phyloP scores from a whole-genome alignment of 371 early-diverging fungal species.

The Cokeromyces recurvatus region DNA sequence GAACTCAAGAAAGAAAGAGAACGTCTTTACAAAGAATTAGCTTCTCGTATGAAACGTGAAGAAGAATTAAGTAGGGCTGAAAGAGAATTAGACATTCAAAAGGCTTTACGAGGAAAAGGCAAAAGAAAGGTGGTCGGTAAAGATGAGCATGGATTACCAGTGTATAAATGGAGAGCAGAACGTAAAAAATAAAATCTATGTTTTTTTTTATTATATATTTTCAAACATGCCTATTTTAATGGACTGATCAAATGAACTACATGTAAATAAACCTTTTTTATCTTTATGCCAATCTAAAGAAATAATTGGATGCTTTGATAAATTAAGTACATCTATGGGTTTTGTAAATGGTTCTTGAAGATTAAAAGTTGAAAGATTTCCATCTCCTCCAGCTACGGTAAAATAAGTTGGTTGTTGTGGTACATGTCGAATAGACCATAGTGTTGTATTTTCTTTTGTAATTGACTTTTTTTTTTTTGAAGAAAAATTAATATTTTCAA shows the following conservation, averaged over 20 bases:
- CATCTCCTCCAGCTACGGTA: slow-evolving; percentile 64
- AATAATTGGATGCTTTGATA: slow-evolving; percentile 40
- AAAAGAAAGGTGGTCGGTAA: slow-evolving; percentile 75
- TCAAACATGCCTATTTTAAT: slow-evolving; percentile 41
- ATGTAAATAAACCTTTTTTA: slow-evolving; percentile 48
- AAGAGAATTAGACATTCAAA: slow-evolving; percentile 75
- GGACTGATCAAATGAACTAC: slow-evolving; percentile 48
- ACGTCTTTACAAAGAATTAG: slow-evolving; percentile 62
- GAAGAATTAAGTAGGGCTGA: slow-evolving; percentile 67
- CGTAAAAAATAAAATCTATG: slow-evolving; percentile 67
- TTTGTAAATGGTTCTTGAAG: not conserved
- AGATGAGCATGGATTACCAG: slow-evolving; percentile 73
- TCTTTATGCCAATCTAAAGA: slow-evolving; percentile 51
- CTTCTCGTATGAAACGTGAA: slow-evolving; percentile 75
- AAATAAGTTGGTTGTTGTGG: slow-evolving; percentile 67
- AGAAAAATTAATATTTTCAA: too few species aligned
- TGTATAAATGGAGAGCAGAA: slow-evolving; percentile 90
- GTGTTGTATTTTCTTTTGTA: slow-evolving; percentile 51
- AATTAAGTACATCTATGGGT: slow-evolving; percentile 3
- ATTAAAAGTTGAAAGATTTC: slow-evolving; percentile 49
- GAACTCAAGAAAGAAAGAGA: slow-evolving; percentile 43
- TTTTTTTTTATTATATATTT: not conserved
- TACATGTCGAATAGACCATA: slow-evolving; percentile 71
- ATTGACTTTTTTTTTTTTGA: not conserved
- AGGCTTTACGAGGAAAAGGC: slow-evolving; percentile 78